These are phyloP conservation scores for Psilocybe subaeruginosa DNA, from an alignment of 768 basidiomycete species.

Conservation along the genomic window DNA sequence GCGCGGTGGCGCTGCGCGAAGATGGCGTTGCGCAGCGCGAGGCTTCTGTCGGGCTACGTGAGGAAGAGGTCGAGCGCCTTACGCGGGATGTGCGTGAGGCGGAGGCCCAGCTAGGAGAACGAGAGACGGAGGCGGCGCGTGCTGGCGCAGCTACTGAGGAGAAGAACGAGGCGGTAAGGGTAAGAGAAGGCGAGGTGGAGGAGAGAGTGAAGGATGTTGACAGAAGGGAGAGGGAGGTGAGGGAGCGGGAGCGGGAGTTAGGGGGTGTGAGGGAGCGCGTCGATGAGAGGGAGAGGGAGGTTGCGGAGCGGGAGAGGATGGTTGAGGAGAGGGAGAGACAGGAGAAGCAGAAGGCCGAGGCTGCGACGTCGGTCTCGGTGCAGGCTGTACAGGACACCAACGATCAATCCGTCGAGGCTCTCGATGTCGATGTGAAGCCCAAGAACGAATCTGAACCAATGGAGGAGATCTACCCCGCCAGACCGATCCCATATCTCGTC, in stretches of 20 bases:
- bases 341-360: not conserved
- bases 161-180: not conserved
- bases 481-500: slow-evolving; percentile 5
- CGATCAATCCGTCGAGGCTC: slow-evolving; percentile 7
- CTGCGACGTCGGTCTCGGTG: not conserved
- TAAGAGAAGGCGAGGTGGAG: not conserved
- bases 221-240: slow-evolving; percentile 4
- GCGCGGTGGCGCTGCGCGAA: not conserved
- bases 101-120: not conserved
- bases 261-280: not conserved
- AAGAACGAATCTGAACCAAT: slow-evolving; percentile 8
- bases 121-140: not conserved
- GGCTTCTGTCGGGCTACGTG: not conserved
- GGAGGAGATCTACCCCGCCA: not conserved
- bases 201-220: not conserved
- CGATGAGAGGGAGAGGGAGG: not conserved
- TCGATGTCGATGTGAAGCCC: slow-evolving; percentile 11
- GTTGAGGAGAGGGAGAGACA: slow-evolving; percentile 7
- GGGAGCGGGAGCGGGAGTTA: not conserved
- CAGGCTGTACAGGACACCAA: not conserved
- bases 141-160: not conserved
- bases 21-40: not conserved
- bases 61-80: not conserved
- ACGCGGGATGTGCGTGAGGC: no score
- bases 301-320: slow-evolving; percentile 9